A percentile compares a stretch with the other conserved stretches of the same genome.
These are phyloP conservation scores for Chaetomium olivaceum DNA, from an alignment of 2,329 filamentous ascomycete species.

Conservation along the genomic window DNA sequence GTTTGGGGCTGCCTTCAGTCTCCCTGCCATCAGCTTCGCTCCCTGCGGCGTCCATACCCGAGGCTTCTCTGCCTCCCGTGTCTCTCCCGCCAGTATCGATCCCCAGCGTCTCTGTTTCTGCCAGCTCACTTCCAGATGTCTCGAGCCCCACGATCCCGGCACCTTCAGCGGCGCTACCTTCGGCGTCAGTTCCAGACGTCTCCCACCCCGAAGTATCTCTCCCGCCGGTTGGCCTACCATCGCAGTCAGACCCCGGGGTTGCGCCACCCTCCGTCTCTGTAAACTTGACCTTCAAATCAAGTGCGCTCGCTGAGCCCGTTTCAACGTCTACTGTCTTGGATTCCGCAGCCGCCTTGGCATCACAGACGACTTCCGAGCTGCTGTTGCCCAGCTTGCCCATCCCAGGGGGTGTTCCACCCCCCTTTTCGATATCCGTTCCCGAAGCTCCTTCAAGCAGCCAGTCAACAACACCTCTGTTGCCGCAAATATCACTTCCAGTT, in stretches of 20 bases:
- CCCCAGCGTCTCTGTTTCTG: background rate
- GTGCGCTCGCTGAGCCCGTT: background rate
- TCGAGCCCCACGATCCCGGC: too few relatives aligned
- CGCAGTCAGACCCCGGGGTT: too few relatives aligned
- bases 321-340: background rate
- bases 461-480: background rate
- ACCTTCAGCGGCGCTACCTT: background rate
- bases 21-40: conserved; percentile 1
- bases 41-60: background rate
- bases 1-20: background rate
- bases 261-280: background rate
- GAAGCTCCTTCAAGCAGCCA: background rate
- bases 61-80: background rate
- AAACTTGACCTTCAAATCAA: background rate
- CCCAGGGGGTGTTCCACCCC: background rate
- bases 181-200: background rate
- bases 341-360: background rate
- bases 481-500: background rate
- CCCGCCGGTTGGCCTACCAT: background rate
- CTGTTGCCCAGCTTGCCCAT: background rate
- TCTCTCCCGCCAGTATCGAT: too few relatives aligned
- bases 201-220: background rate
- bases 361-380: background rate
- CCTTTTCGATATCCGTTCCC: background rate
- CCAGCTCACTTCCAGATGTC: background rate